These are phyloP conservation scores for Cubamyces lactineus DNA, from an alignment of 768 basidiomycete genomes.

Conservation along the genomic window DNA sequence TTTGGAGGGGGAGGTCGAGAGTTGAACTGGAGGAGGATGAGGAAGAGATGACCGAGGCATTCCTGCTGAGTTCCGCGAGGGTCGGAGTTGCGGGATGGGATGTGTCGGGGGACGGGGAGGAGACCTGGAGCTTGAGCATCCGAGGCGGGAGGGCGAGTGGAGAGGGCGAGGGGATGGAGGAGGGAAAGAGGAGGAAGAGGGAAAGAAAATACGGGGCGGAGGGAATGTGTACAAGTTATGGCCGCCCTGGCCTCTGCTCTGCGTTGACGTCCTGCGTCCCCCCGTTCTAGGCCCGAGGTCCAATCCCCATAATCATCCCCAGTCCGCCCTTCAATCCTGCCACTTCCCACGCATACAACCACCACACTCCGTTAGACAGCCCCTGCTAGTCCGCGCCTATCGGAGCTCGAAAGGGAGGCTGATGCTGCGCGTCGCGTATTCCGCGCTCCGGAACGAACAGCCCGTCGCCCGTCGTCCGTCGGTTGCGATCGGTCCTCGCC, in stretches of 20 bases:
- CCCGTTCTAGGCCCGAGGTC: slow-evolving; percentile 21
- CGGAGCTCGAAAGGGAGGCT: slow-evolving; percentile 3
- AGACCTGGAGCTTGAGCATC: slow-evolving; percentile 44
- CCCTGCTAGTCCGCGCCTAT: not conserved
- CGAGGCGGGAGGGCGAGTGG: slow-evolving; percentile 17
- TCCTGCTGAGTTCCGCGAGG: slow-evolving; percentile 71
- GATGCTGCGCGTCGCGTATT: slow-evolving; percentile 6
- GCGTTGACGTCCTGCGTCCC: slow-evolving; percentile 14
- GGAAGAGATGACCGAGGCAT: slow-evolving; percentile 75
- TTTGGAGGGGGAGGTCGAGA: slow-evolving; percentile 43
- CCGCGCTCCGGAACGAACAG: slow-evolving; percentile 3
- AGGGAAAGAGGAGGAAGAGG: slow-evolving; percentile 16
- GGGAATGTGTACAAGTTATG: slow-evolving; percentile 20
- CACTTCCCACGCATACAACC: slow-evolving; percentile 16
- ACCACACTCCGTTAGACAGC: not conserved
- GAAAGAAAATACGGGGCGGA: slow-evolving; percentile 2
- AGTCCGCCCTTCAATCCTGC: not conserved
- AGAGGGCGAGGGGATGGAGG: slow-evolving; percentile 8
- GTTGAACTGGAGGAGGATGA: slow-evolving; percentile 60
- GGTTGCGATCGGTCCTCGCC: slow-evolving; percentile 13
- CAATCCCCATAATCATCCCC: not conserved
- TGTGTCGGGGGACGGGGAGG: slow-evolving; percentile 38
- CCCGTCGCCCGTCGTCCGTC: slow-evolving; percentile 1
- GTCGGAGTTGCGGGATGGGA: slow-evolving; percentile 38
- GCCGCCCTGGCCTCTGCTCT: not conserved